These are phyloP conservation scores for Nannizzia gypsea DNA, from an alignment of 2,329 filamentous ascomycete genomes.

Conservation along the genomic window DNA sequence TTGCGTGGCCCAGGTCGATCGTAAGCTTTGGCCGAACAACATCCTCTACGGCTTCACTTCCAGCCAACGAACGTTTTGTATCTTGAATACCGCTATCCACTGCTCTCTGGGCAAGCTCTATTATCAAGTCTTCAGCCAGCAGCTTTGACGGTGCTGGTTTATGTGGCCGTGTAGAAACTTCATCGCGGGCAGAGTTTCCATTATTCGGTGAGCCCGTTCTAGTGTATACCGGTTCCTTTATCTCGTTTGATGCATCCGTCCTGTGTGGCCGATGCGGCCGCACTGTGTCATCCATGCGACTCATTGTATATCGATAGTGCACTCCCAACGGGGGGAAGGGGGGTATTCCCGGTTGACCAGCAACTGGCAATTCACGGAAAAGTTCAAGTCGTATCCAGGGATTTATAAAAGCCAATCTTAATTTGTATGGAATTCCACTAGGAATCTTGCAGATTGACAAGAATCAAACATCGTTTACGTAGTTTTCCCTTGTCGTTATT, in stretches of 20 bases:
- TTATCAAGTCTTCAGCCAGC: conserved; percentile 33
- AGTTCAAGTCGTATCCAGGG: not conserved
- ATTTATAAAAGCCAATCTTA: not conserved
- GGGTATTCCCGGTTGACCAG: conserved; percentile 5
- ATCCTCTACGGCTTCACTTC: conserved; percentile 35
- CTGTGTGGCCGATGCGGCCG: conserved; percentile 24
- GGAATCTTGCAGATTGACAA: conserved; percentile 9
- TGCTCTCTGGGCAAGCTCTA: conserved; percentile 34
- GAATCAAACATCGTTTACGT: conserved; percentile 3
- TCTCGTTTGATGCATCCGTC: conserved; percentile 23
- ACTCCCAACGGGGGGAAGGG: too few species aligned
- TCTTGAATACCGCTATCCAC: conserved; percentile 39
- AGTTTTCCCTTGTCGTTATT: not conserved
- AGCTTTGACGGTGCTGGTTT: conserved; percentile 21
- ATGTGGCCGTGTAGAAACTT: conserved; percentile 19
- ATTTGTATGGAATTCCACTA: conserved; percentile 4
- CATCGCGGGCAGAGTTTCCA: conserved; percentile 20
- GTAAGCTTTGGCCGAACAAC: conserved; percentile 40
- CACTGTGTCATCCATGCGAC: conserved; percentile 28
- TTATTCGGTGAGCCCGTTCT: conserved; percentile 21
- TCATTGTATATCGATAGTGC: conserved; percentile 26
- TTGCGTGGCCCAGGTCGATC: conserved; percentile 40
- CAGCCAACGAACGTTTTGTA: conserved; percentile 36
- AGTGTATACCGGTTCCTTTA: conserved; percentile 22
- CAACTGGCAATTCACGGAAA: conserved; percentile 8